Base-by-base conservation (phyloP, 768 basidiomycete species). In the Gloeophyllum trabeum region DNA sequence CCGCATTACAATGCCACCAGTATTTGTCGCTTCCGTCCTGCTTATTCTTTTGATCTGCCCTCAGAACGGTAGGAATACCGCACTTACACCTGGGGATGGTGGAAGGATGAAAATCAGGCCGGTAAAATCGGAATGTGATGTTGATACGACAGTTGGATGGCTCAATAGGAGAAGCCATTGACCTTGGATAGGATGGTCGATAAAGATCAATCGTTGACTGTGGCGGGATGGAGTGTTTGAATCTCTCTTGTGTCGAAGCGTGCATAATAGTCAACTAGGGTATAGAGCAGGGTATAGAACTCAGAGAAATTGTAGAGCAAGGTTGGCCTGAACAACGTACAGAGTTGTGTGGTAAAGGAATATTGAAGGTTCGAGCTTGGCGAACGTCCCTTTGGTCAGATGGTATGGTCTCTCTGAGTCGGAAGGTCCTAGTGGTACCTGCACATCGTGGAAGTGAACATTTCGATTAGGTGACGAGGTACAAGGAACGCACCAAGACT, bases 121-220 rank as follows among this genome's bases (percentile, higher is more conserved):
- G 73, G 49, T 81, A 90, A 54, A 90, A 90, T 13, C 88, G 71
- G 55, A 90, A 90, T 1, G 87, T 90, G 43, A 90, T 79, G 50
- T 90, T 90, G 52, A 90, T 87, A 20, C 85, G 75, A 48, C 70
- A 77, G 47, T 75, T 86, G 5, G 73, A 78, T 1, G 74, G 63
- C 38, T 74, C 69, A 5, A 38, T 38, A 12, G n/a, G n/a, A 21
- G 41, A 19, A 28, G 42, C 25, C 16, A 39, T 19, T 6, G 41
- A 39, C 5, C 40, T 40, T 24, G 78, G 73, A 47, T 59, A 69
- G 1, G 69, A 54, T 3, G 87, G 85, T 24, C 70, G 72, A 54
- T 76, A 88, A n/a, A 81, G 50, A 52, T 90, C 87, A 30, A 90
- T 70, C 2, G 72, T 63, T 7, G 65, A 56, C 46, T 86, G 83